A percentile compares a stretch with the other conserved stretches of the same genome.
These are phyloP conservation scores for Citeromyces matritensis DNA, from an alignment of 805 yeast species.

Conservation along the genomic window DNA sequence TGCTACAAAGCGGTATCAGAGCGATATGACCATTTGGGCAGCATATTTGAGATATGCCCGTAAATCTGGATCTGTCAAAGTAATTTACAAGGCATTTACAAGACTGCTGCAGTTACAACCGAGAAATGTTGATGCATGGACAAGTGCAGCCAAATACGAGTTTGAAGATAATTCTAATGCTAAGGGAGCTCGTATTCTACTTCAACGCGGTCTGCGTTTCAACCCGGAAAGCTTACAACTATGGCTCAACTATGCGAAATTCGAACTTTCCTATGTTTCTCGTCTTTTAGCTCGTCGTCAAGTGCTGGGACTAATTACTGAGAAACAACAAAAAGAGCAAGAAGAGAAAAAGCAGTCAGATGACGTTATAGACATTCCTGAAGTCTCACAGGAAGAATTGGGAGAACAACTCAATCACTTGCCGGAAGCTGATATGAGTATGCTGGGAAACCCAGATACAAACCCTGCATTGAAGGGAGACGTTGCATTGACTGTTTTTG, in stretches of 20 bases:
- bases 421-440: constrained; percentile 78
- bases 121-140: constrained; percentile 82
- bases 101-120: constrained; percentile 78
- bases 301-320: constrained; percentile 65
- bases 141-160: constrained; percentile 89
- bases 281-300: constrained; percentile 74
- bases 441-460: constrained; percentile 75
- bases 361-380: constrained; percentile 7
- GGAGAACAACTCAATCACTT: constrained; percentile 39
- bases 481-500: constrained; percentile 53
- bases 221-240: constrained; percentile 57
- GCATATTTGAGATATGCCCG: constrained; percentile 58
- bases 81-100: constrained; percentile 63
- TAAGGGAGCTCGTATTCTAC: constrained; percentile 72
- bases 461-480: constrained; percentile 71
- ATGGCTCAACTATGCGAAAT: constrained; percentile 79
- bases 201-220: constrained; percentile 76
- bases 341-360: constrained; percentile 11
- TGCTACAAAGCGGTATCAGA: constrained; percentile 68
- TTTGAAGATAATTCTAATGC: constrained; percentile 81
- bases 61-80: constrained; percentile 50
- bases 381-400: constrained; percentile 18
- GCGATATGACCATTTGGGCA: constrained; percentile 66
- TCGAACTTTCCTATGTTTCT: constrained; percentile 77
- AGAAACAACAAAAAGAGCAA: constrained; percentile 46